These are phyloP conservation scores for Fusarium nematophilum DNA, from an alignment of 2,329 filamentous ascomycete species.

Conservation along the genomic window DNA sequence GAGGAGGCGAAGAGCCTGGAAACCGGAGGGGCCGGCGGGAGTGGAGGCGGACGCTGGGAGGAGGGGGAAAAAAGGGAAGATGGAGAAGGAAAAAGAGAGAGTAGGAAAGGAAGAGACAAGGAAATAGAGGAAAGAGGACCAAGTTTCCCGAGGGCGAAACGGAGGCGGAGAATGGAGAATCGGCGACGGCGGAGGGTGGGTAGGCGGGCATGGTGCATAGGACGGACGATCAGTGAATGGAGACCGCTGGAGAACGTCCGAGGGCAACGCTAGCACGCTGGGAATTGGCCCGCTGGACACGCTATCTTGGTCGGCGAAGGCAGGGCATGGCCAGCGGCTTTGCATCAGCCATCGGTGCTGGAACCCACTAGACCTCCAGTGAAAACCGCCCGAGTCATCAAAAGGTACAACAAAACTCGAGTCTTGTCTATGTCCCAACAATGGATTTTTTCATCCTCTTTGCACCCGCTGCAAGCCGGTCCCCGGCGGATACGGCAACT, in stretches of 20 bases:
- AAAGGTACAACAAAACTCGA: slow-evolving; percentile 4
- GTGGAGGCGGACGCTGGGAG: slow-evolving; percentile 13
- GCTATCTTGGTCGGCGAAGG: slow-evolving; percentile 10
- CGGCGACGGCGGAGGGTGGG: slow-evolving; percentile 25
- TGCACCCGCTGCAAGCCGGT: slow-evolving; percentile 40
- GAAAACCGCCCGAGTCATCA: not conserved
- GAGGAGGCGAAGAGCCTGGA: slow-evolving; percentile 26
- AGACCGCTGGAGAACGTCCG: not conserved
- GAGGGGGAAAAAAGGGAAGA: too few species aligned
- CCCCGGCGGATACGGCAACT: slow-evolving; percentile 18
- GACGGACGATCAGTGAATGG: slow-evolving; percentile 21
- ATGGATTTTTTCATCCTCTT: slow-evolving; percentile 13
- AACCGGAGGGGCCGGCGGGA: slow-evolving; percentile 19
- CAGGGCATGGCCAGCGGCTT: slow-evolving; percentile 28
- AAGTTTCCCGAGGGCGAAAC: slow-evolving; percentile 40
- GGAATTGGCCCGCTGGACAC: not conserved
- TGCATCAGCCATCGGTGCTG: slow-evolving; percentile 21
- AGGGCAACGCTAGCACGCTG: slow-evolving; percentile 11
- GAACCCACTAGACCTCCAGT: slow-evolving; percentile 14
- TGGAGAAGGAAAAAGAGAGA: slow-evolving; percentile 2
- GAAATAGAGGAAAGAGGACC: slow-evolving; percentile 28
- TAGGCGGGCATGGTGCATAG: too few species aligned
- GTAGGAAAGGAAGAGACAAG: slow-evolving; percentile 15
- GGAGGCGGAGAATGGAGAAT: slow-evolving; percentile 33
- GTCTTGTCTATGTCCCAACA: slow-evolving; percentile 4